Percentiles rank a stretch among this genome's conserved stretches.
These are phyloP conservation scores for Aspergillus amoenus DNA, from an alignment of 2,329 filamentous ascomycete species.

Conservation along the genomic window DNA sequence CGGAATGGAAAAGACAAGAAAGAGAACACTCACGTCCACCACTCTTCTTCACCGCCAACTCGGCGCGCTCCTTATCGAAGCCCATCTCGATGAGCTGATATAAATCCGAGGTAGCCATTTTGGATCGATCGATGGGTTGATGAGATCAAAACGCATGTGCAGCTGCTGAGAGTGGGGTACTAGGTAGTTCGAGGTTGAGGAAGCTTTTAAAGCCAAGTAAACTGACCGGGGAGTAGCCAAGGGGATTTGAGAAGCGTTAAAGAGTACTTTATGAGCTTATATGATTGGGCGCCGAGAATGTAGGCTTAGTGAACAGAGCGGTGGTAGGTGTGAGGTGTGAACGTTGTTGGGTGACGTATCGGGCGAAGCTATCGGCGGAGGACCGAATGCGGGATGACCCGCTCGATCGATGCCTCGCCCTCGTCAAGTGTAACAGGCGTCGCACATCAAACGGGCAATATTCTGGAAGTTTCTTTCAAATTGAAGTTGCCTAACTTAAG, in stretches of 20 bases:
- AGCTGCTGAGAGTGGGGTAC: neutral
- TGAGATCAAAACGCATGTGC: neutral
- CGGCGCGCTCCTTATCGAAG: slow-evolving; percentile 79
- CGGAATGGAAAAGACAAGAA: neutral
- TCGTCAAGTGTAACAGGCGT: neutral
- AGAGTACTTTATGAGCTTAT: neutral
- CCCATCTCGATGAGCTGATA: slow-evolving; percentile 65
- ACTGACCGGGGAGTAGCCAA: neutral
- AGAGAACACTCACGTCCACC: slow-evolving; percentile 65
- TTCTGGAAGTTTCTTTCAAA: neutral
- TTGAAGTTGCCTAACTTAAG: neutral
- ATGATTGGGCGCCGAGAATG: neutral
- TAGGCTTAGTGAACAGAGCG: neutral
- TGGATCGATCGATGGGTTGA: neutral
- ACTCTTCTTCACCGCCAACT: slow-evolving; percentile 79
- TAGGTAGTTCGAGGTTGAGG: neutral
- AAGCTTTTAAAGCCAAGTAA: neutral
- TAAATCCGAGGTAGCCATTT: slow-evolving; percentile 53
- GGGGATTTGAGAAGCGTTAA: neutral
- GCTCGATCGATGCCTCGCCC: neutral
- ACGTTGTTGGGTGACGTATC: slow-evolving; percentile 11
- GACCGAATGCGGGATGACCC: slow-evolving; percentile 6
- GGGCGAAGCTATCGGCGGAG: neutral
- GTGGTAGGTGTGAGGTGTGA: neutral
- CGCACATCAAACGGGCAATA: neutral